Percentiles rank a stretch among this genome's conserved stretches.
These are phyloP conservation scores for Rhynchospora tenuis DNA, from an alignment of 176 grass and related monocot genomes.

Conservation along the genomic window DNA sequence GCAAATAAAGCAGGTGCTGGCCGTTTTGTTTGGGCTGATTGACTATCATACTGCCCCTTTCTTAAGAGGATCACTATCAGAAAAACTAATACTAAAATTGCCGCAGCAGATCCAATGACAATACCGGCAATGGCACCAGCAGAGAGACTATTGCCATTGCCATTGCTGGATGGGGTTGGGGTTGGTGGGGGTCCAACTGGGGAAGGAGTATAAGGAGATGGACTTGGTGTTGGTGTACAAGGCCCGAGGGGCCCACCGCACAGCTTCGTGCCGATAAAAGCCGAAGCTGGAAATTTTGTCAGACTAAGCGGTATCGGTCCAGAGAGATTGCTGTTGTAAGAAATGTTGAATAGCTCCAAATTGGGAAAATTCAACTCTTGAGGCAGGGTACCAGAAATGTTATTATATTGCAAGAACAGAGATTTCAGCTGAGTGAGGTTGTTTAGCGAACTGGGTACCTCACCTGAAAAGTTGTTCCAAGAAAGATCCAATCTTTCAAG, in stretches of 20 bases:
- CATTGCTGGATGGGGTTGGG: neutral
- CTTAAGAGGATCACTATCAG: neutral
- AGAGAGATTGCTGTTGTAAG: conserved; percentile 9
- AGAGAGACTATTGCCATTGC: neutral
- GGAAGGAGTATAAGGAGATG: neutral
- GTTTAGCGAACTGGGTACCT: neutral
- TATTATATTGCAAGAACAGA: conserved; percentile 15
- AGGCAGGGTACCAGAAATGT: conserved; percentile 11
- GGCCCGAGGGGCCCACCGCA: conserved; percentile 19
- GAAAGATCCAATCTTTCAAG: conserved; percentile 21
- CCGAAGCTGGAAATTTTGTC: conserved; percentile 19
- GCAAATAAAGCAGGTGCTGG: neutral
- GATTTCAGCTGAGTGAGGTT: conserved; percentile 12
- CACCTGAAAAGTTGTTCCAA: conserved; percentile 3
- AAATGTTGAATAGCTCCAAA: conserved; percentile 14
- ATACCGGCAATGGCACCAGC: conserved; percentile 20
- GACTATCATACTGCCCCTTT: conserved; percentile 1
- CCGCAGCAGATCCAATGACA: neutral
- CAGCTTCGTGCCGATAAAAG: conserved; percentile 16
- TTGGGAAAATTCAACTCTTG: conserved; percentile 10
- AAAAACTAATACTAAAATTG: neutral
- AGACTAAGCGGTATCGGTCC: conserved; percentile 10
- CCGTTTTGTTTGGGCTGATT: neutral
- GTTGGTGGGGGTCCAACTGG: neutral
- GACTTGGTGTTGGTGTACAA: neutral